Evolutionary conservation across 805 yeast genomes (phyloP).

Genomic region (Wickerhamomyces subpelliculosus): DNA sequence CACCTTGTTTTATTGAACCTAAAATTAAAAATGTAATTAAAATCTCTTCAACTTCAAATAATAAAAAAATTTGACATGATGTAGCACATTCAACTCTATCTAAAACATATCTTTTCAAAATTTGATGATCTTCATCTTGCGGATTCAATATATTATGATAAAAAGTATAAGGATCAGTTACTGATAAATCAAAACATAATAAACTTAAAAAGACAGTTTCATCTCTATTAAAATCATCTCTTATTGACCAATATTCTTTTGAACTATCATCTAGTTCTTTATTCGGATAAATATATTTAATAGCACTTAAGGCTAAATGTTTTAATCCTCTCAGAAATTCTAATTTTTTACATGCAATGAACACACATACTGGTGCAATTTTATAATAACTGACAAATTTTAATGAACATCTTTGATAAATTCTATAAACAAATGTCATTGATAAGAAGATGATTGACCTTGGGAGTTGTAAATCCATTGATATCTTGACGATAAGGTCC

Average conservation of each 20-base stretch:
- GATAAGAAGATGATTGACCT: conserved; percentile 4
- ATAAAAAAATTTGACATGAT: conserved; percentile 10
- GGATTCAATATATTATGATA: background rate
- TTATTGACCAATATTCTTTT: conserved; percentile 7
- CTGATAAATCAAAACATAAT: conserved; percentile 18
- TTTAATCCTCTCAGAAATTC: conserved; percentile 1
- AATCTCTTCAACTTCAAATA: conserved; percentile 7
- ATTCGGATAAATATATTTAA: background rate
- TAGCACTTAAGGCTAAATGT: conserved; percentile 3
- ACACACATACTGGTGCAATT: conserved; percentile 6
- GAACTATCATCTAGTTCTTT: background rate
- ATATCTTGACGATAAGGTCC: background rate
- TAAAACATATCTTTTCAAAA: conserved; percentile 1
- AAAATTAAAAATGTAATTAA: conserved; percentile 3
- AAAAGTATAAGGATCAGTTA: conserved; percentile 11
- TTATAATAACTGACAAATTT: background rate
- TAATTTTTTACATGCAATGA: conserved; percentile 9
- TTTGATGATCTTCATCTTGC: conserved; percentile 1
- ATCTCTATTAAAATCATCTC: conserved; percentile 9
- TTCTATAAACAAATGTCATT: conserved; percentile 13
- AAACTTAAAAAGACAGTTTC: conserved; percentile 17
- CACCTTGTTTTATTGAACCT: background rate
- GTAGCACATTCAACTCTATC: conserved; percentile 2
- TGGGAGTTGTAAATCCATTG: background rate
- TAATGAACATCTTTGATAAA: conserved; percentile 10